These are phyloP conservation scores for Nemania sp. DNA, from an alignment of 2,329 filamentous ascomycete species.

Conservation along the genomic window DNA sequence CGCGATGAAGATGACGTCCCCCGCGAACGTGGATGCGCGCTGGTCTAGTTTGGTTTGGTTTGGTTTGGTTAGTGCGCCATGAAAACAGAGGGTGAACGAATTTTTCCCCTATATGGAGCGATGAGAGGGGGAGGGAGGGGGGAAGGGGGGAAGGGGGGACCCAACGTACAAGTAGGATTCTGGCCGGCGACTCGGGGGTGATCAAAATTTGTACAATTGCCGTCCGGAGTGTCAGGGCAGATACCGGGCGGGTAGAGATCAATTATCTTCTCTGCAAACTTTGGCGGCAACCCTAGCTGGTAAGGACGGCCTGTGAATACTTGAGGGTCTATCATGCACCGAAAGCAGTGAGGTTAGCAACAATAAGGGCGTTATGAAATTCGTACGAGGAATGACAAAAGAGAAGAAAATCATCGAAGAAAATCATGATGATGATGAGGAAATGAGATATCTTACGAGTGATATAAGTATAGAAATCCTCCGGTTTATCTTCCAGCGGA, in stretches of 20 bases:
- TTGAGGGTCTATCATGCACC: constrained; percentile 2
- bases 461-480: constrained; percentile 13
- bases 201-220: neutral
- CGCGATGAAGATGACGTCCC: constrained; percentile 10
- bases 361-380: neutral
- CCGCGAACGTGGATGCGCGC: constrained; percentile 9
- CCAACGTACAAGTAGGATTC: constrained; percentile 1
- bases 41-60: neutral
- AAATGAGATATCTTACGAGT: constrained; percentile 3
- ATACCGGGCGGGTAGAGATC: constrained; percentile 1
- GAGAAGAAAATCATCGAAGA: too few species aligned
- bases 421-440: neutral
- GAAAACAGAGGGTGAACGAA: neutral
- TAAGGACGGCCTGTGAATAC: constrained; percentile 8
- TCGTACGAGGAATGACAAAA: too few species aligned
- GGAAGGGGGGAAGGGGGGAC: too few species aligned
- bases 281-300: constrained; percentile 1
- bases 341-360: neutral
- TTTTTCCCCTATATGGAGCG: too few species aligned
- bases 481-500: constrained; percentile 4
- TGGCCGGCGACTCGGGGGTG: constrained; percentile 2
- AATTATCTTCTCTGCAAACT: constrained; percentile 8
- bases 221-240: neutral
- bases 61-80: neutral
- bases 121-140: too few species aligned